Evolutionary conservation across 2,329 filamentous ascomycete species (phyloP).

Genomic region (Trichoderma sp.): DNA sequence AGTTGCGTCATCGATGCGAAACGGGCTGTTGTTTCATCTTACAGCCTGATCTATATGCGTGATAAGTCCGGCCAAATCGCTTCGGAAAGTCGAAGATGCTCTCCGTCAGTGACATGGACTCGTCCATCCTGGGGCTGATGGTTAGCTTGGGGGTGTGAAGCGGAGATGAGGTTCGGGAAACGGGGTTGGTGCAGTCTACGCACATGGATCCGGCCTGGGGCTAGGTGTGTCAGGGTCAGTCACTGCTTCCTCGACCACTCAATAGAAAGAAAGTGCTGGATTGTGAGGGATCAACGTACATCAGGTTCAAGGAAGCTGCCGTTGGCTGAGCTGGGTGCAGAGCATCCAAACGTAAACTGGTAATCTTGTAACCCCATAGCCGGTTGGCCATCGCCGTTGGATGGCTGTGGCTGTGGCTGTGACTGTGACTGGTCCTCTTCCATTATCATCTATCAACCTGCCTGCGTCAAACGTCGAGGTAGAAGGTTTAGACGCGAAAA

Average conservation of each 20-base stretch:
- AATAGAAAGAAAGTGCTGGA: not conserved
- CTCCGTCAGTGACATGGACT: slow-evolving; percentile 46
- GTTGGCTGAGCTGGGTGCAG: slow-evolving; percentile 34
- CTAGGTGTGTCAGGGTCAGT: not conserved
- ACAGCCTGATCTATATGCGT: slow-evolving; percentile 53
- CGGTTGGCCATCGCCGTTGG: not conserved
- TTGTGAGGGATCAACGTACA: slow-evolving; percentile 32
- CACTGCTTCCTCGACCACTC: not conserved
- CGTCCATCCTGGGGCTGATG: slow-evolving; percentile 34
- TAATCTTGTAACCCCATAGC: slow-evolving; percentile 28
- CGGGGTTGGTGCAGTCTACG: not conserved
- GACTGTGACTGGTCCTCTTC: slow-evolving; percentile 6
- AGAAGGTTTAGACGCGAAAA: not conserved
- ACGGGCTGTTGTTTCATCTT: slow-evolving; percentile 20
- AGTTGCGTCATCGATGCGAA: not conserved
- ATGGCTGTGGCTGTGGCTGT: not conserved
- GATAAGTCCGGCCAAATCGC: slow-evolving; percentile 51
- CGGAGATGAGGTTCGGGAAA: not conserved
- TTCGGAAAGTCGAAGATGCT: slow-evolving; percentile 48
- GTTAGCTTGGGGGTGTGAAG: slow-evolving; percentile 22
- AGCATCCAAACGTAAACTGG: slow-evolving; percentile 42
- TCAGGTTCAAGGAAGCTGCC: slow-evolving; percentile 42
- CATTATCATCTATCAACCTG: not conserved
- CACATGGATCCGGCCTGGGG: slow-evolving; percentile 16
- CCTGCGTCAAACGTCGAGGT: not conserved